Evolutionary conservation across 1,139 yeast species (phyloP).

Genomic region (Kodamaea sp.): DNA sequence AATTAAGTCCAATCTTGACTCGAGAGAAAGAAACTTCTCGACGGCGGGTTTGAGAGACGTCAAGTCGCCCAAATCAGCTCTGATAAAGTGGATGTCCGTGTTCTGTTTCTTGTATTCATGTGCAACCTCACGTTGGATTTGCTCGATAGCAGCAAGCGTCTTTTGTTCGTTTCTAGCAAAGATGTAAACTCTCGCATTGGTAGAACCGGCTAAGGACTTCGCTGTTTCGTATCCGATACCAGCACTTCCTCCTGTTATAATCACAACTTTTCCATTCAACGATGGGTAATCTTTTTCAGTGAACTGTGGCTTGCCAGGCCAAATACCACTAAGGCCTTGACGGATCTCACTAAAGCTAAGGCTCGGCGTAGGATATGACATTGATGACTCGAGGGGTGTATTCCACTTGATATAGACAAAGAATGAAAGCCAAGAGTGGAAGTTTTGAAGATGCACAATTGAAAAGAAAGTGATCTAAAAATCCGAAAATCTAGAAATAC

Average conservation of each 20-base stretch:
- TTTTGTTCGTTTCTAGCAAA: conserved; percentile 22
- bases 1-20: conserved; percentile 37
- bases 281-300: conserved; percentile 12
- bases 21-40: conserved; percentile 25
- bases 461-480: too few relatives aligned
- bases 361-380: too few relatives aligned
- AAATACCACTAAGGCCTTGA: too few relatives aligned
- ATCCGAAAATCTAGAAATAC: too few relatives aligned
- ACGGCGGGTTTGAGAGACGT: conserved; percentile 43
- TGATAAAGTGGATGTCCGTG: conserved; percentile 14
- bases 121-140: conserved; percentile 11
- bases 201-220: conserved; percentile 12
- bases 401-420: too few relatives aligned
- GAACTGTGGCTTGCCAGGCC: too few relatives aligned
- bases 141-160: conserved; percentile 17
- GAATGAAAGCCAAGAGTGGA: too few relatives aligned
- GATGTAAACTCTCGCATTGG: conserved; percentile 18
- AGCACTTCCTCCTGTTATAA: conserved; percentile 24
- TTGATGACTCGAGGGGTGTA: too few relatives aligned
- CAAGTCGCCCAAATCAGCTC: conserved; percentile 47
- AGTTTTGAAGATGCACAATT: too few relatives aligned
- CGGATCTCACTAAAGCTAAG: too few relatives aligned
- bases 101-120: conserved; percentile 8
- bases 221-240: conserved; percentile 20
- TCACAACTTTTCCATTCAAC: conserved; percentile 22